A percentile compares a stretch with the other conserved stretches of the same genome.
phyloP scores from a whole-genome alignment of 1,284 basidiomycete genomes.

The Lentinula novae-zelandiae region DNA sequence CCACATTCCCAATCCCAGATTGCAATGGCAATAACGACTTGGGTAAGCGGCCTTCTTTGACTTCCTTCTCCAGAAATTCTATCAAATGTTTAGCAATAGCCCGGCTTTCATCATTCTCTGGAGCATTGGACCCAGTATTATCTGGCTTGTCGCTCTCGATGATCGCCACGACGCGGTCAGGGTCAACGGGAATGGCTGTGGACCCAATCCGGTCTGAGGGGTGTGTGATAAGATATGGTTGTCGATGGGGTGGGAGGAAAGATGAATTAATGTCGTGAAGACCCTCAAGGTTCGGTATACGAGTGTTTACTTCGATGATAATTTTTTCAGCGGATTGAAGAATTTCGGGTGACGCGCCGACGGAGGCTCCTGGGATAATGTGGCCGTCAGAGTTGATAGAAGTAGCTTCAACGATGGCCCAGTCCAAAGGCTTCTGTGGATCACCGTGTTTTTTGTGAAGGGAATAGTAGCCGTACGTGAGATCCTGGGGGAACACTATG shows the following conservation, averaged over 20 bases:
- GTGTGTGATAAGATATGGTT: slow-evolving; percentile 44
- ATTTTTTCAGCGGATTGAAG: slow-evolving; percentile 46
- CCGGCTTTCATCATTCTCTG: slow-evolving; percentile 39
- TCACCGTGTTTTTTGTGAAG: slow-evolving; percentile 40
- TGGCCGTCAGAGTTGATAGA: slow-evolving; percentile 46
- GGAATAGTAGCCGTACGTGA: slow-evolving; percentile 47
- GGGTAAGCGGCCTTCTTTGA: slow-evolving; percentile 40
- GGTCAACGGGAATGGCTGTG: slow-evolving; percentile 43
- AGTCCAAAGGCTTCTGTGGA: slow-evolving; percentile 41
- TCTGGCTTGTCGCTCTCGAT: slow-evolving; percentile 42
- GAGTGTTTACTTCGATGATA: slow-evolving; percentile 51
- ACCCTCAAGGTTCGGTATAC: slow-evolving; percentile 40
- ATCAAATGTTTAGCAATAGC: slow-evolving; percentile 46
- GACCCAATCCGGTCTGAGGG: slow-evolving; percentile 43
- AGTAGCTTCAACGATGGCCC: slow-evolving; percentile 51
- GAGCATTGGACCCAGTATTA: slow-evolving; percentile 45
- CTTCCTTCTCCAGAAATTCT: slow-evolving; percentile 42
- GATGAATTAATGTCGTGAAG: slow-evolving; percentile 48
- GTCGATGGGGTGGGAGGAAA: slow-evolving; percentile 41
- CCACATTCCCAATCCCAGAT: slow-evolving; percentile 50
- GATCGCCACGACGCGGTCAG: slow-evolving; percentile 47
- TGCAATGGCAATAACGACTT: slow-evolving; percentile 43
- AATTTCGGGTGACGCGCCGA: slow-evolving; percentile 51
- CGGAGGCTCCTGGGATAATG: slow-evolving; percentile 47
- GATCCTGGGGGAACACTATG: slow-evolving; percentile 45